Evolutionary conservation across 768 basidiomycete species (phyloP).

Genomic region (Pholiota conissans): DNA sequence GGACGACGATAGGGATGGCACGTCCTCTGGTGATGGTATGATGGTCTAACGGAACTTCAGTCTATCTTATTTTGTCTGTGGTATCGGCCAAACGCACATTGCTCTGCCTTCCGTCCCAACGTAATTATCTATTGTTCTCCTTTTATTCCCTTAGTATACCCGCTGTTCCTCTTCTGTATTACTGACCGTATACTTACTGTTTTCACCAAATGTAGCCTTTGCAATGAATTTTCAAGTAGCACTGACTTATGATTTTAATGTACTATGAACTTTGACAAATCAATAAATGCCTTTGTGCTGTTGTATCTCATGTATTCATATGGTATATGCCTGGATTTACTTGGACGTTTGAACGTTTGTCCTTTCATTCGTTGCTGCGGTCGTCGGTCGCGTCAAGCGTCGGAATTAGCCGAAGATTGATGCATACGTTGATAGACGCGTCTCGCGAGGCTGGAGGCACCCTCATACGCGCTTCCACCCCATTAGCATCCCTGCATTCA

Average conservation of each 20-base stretch:
- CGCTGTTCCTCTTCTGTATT: neutral
- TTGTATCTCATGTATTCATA: too few species aligned
- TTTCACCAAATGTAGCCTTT: conserved; percentile 5
- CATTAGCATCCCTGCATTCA: neutral
- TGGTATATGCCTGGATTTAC: too few species aligned
- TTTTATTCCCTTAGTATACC: conserved; percentile 7
- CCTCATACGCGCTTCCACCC: neutral
- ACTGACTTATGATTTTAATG: neutral
- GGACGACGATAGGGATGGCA: conserved; percentile 70
- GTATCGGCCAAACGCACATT: neutral
- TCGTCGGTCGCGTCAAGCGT: too few species aligned
- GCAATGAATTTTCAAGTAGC: neutral
- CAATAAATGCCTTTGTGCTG: neutral
- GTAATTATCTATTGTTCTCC: conserved; percentile 11
- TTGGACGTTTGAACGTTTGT: too few species aligned
- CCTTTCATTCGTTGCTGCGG: too few species aligned
- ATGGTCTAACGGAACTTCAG: conserved; percentile 21
- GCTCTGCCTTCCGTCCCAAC: neutral
- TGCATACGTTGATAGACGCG: too few species aligned
- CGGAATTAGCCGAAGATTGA: neutral
- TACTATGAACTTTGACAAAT: conserved; percentile 2
- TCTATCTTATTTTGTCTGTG: conserved; percentile 10
- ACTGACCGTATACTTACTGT: neutral
- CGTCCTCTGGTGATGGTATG: conserved; percentile 60
- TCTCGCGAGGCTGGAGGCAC: neutral